phyloP scores from a whole-genome alignment of 2,329 filamentous ascomycete genomes.

The Phoma sp. region DNA sequence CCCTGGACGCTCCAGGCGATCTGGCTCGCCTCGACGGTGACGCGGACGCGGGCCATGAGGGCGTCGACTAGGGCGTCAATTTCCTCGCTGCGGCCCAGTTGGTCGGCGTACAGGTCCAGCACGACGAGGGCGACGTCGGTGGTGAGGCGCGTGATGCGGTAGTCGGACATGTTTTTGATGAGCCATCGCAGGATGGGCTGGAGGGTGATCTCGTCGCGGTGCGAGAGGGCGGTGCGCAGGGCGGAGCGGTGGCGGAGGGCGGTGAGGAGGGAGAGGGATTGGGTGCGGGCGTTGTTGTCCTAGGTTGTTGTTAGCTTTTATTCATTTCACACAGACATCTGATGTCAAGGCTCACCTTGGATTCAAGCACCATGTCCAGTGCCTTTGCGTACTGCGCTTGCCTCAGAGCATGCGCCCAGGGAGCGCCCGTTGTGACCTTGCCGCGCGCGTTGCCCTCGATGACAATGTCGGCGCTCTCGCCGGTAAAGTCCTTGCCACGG shows the following conservation, averaged over 20 bases:
- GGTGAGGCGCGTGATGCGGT: conserved; percentile 79
- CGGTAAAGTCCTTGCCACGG: conserved; percentile 78
- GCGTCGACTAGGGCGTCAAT: conserved; percentile 73
- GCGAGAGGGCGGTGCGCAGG: conserved; percentile 77
- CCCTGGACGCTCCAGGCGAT: conserved; percentile 81
- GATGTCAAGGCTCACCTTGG: conserved; percentile 36
- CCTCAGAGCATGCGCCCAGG: conserved; percentile 84
- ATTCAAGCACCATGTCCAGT: conserved; percentile 75
- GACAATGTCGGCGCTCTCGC: conserved; percentile 85
- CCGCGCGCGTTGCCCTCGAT: conserved; percentile 76
- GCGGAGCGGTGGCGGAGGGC: conserved; percentile 88
- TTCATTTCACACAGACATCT: neutral
- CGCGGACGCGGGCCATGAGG: conserved; percentile 73
- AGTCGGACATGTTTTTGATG: conserved; percentile 79
- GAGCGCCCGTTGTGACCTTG: conserved; percentile 67
- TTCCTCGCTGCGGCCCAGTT: conserved; percentile 74
- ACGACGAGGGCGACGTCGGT: conserved; percentile 83
- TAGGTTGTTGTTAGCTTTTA: conserved; percentile 19
- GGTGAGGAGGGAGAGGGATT: conserved; percentile 76
- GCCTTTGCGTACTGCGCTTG: conserved; percentile 78
- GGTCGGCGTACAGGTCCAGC: conserved; percentile 85
- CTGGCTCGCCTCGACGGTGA: conserved; percentile 83
- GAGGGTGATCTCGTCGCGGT: conserved; percentile 80
- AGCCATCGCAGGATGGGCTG: conserved; percentile 86
- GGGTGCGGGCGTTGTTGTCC: conserved; percentile 40